Evolutionary conservation across 192 early-diverging fungal species (phyloP), one percentile per base, ranked within the genome.

Genomic region (Coemansia sp.): DNA sequence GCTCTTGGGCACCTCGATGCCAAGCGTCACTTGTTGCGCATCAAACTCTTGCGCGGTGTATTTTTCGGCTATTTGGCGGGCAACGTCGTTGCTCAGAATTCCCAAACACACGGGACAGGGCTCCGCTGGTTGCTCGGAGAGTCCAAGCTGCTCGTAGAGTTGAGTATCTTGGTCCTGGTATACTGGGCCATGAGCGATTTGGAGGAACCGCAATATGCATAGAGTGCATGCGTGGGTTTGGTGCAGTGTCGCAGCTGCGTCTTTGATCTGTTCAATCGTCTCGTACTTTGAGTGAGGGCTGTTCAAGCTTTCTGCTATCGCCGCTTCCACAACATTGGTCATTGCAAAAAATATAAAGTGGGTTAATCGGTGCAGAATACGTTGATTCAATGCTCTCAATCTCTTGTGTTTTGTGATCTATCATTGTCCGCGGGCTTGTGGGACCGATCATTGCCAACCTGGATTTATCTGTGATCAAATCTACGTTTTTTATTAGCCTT

Each of bases 1-100:
- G 63, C 65, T 69, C 49, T 75, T 74, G 35, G 77, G 77, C 0
- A 80, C 59, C 59, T 80, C 77, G 4, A 80, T 45, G 14, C 55
- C 67, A 7, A 80, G 59, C 2, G 19, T 37, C 0, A 68, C 57
- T 5, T 59, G 51, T 6, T n/a, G 12, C 3, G 65, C 31, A 37
- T 77, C 74, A 41, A 61, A 77, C n/a, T 11, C 45, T 53, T 77
- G 38, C 22, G 22, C 22, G 10, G 38, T 60, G 47, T 62, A 80
- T 12, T 19, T 37, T 12, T 50, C 22, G 8, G 52, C 66, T 16
- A 69, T 55, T 27, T 65, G 53, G 8, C 48, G 27, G 0, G 48
- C 52, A 17, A 65, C 23, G 0, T 23, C 56, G 25, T 57, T 27
- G 38, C 57, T 25, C 7, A 80, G 69, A 1, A 58, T 63, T 0